Conservation (phyloP, 1,284 basidiomycete genomes). For the Macrocybe sp. region DNA sequence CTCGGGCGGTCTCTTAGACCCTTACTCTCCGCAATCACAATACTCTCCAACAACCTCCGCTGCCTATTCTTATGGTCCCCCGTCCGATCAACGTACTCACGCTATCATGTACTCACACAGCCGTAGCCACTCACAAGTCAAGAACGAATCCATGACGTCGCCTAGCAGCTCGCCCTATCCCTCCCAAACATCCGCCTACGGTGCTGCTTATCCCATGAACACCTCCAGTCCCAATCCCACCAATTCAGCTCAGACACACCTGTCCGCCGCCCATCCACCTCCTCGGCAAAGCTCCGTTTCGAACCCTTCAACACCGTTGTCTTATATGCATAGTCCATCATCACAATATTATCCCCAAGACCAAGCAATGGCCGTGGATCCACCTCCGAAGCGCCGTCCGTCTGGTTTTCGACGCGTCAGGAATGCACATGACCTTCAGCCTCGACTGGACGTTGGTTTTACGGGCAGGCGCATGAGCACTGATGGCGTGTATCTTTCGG, state of each 20-base stretch:
- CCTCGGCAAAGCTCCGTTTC: conserved; percentile 48
- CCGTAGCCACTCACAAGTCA: conserved; percentile 55
- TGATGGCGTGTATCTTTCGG: conserved; percentile 61
- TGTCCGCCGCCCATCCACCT: conserved; percentile 36
- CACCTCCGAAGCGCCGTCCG: conserved; percentile 61
- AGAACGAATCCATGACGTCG: conserved; percentile 48
- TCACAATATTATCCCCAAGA: conserved; percentile 57
- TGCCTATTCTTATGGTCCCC: conserved; percentile 49
- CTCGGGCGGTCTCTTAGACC: conserved; percentile 49
- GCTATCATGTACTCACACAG: conserved; percentile 48
- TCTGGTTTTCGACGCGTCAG: conserved; percentile 69
- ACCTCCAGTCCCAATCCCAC: conserved; percentile 57
- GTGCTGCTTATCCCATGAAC: conserved; percentile 46
- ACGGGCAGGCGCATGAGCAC: conserved; percentile 61
- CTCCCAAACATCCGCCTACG: conserved; percentile 34
- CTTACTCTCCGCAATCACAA: conserved; percentile 62
- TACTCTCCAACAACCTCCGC: conserved; percentile 51
- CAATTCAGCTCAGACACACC: conserved; percentile 39
- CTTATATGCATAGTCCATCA: conserved; percentile 49
- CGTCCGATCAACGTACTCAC: conserved; percentile 41
- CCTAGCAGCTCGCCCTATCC: conserved; percentile 51
- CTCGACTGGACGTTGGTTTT: conserved; percentile 55
- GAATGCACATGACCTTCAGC: conserved; percentile 65
- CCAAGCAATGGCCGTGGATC: conserved; percentile 65
- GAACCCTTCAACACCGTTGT: conserved; percentile 65